Evolutionary conservation across 192 early-diverging fungal genomes (phyloP).

Genomic region (Coemansia sp.): DNA sequence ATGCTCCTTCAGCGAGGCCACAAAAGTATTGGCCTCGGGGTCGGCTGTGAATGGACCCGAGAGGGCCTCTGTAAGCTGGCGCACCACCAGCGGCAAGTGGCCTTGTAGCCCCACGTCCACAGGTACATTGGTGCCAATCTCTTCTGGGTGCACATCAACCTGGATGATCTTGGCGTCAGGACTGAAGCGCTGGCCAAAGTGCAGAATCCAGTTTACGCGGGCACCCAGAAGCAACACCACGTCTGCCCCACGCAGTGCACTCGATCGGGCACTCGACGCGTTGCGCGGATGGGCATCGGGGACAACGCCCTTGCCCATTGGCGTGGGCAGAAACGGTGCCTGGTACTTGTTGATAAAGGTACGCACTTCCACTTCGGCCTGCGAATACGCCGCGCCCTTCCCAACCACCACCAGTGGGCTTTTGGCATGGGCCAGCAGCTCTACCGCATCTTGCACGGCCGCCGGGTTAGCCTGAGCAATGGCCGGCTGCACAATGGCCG

Average conservation of each 20-base stretch:
- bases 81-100: constrained; percentile 53
- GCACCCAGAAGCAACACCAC: constrained; percentile 65
- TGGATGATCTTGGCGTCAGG: constrained; percentile 61
- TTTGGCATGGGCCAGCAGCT: constrained; percentile 45
- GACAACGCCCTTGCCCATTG: constrained; percentile 67
- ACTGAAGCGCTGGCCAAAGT: constrained; percentile 58
- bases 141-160: constrained; percentile 62
- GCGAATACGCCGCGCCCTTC: constrained; percentile 68
- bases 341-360: constrained; percentile 51
- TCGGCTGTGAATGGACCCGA: constrained; percentile 8
- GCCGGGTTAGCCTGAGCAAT: constrained; percentile 51
- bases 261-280: constrained; percentile 58
- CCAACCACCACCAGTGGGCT: constrained; percentile 62
- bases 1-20: constrained; percentile 19
- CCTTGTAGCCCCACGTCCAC: constrained; percentile 54
- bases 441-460: constrained; percentile 38
- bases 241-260: constrained; percentile 60
- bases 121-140: constrained; percentile 53
- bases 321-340: constrained; percentile 68
- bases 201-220: constrained; percentile 68
- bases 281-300: constrained; percentile 58
- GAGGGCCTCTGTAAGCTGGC: constrained; percentile 45
- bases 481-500: not conserved
- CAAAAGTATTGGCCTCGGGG: constrained; percentile 18
- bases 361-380: constrained; percentile 55